Evolutionary conservation across 805 yeast genomes (phyloP).

Genomic region (Metschnikowia shivogae): DNA sequence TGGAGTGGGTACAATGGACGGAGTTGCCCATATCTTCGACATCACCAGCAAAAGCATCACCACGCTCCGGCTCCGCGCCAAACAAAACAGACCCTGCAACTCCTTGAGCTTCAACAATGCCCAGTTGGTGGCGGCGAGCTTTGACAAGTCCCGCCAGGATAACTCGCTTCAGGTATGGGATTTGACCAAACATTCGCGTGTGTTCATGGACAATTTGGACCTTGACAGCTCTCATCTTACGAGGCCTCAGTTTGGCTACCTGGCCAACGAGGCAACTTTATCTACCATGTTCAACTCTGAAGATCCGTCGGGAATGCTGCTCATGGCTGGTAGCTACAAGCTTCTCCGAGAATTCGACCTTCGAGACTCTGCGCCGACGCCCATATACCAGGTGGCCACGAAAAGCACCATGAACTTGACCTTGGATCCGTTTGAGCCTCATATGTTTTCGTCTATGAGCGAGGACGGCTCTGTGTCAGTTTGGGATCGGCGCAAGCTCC

Average conservation of each 20-base stretch:
- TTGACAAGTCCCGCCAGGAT: constrained; percentile 74
- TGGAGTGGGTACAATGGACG: constrained; percentile 73
- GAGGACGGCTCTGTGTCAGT: constrained; percentile 83
- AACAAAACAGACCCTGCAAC: constrained; percentile 72
- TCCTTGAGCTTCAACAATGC: constrained; percentile 62
- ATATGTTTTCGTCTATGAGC: constrained; percentile 67
- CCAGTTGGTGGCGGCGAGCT: constrained; percentile 70
- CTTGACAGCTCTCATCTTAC: constrained; percentile 47
- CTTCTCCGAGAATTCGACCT: constrained; percentile 74
- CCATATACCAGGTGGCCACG: constrained; percentile 71
- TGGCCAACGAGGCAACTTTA: constrained; percentile 71
- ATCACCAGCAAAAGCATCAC: constrained; percentile 38
- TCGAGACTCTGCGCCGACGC: constrained; percentile 47
- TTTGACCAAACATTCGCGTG: constrained; percentile 52
- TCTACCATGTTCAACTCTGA: constrained; percentile 54
- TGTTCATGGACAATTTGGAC: constrained; percentile 12
- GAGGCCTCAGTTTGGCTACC: constrained; percentile 52
- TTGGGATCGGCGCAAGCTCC: constrained; percentile 71
- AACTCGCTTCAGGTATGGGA: constrained; percentile 80
- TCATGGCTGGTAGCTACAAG: constrained; percentile 75
- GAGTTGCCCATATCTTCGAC: constrained; percentile 61
- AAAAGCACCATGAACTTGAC: constrained; percentile 65
- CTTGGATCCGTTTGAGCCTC: constrained; percentile 63
- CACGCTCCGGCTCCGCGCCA: constrained; percentile 47
- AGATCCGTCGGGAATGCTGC: constrained; percentile 19